These are phyloP conservation scores for Euclidium syriacum DNA, from an alignment of 345 rosid genomes.

Conservation along the genomic window DNA sequence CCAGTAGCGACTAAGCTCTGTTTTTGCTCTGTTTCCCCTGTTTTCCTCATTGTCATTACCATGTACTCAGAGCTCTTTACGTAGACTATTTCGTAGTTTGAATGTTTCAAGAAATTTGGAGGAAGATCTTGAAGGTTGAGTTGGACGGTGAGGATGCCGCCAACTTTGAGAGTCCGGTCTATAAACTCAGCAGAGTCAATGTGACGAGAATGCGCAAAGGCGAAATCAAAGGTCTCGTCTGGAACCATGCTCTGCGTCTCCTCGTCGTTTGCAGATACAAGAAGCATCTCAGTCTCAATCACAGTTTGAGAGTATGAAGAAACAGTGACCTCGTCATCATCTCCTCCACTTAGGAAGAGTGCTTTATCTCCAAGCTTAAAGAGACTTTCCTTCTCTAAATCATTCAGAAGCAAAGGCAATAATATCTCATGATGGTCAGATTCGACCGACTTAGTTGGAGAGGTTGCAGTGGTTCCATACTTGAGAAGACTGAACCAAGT, in stretches of 20 bases:
- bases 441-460: conserved; percentile 11
- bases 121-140: conserved; percentile 27
- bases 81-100: conserved; percentile 48
- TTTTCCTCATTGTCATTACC: conserved; percentile 53
- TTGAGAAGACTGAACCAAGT: conserved; percentile 28
- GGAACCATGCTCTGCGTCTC: conserved; percentile 38
- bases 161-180: conserved; percentile 54
- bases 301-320: conserved; percentile 27
- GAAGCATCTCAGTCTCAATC: conserved; percentile 28
- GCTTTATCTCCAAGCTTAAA: conserved; percentile 37
- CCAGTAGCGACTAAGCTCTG: conserved; percentile 12
- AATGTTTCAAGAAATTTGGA: conserved; percentile 31
- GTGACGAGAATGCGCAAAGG: conserved; percentile 39
- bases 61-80: conserved; percentile 35
- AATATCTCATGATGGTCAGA: conserved; percentile 7
- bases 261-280: conserved; percentile 36
- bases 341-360: conserved; percentile 34
- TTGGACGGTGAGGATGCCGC: conserved; percentile 48
- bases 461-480: conserved; percentile 2
- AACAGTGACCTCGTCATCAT: conserved; percentile 24
- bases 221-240: conserved; percentile 39
- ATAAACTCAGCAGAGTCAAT: conserved; percentile 37
- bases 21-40: conserved; percentile 1
- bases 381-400: conserved; percentile 58
- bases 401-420: conserved; percentile 41